Conservation (phyloP, 2,329 filamentous ascomycete genomes). For the Xylaria sp. region DNA sequence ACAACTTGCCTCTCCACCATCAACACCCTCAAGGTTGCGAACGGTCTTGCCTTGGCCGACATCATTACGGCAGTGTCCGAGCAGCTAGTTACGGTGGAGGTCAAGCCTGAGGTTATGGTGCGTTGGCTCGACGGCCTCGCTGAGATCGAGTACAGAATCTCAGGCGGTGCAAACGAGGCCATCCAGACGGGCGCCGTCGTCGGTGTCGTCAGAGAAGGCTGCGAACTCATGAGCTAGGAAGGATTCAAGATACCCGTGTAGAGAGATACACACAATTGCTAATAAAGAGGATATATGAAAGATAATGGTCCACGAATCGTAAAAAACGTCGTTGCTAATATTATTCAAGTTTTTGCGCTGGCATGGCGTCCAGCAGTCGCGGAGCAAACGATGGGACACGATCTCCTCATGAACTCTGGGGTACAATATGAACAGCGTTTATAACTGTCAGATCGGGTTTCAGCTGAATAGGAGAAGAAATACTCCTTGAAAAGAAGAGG, state of each 20-base stretch:
- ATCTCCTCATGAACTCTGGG: too few species aligned
- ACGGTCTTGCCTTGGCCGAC: slow-evolving; percentile 86
- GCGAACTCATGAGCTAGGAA: slow-evolving; percentile 56
- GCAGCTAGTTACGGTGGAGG: slow-evolving; percentile 75
- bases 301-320: neutral
- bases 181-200: slow-evolving; percentile 92
- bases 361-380: too few species aligned
- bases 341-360: too few species aligned
- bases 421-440: too few species aligned
- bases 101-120: slow-evolving; percentile 80
- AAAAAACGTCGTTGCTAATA: neutral
- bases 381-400: too few species aligned
- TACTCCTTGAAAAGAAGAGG: too few species aligned
- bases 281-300: slow-evolving; percentile 1
- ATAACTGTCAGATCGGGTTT: too few species aligned
- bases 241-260: slow-evolving; percentile 10
- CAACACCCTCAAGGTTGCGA: slow-evolving; percentile 76
- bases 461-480: too few species aligned
- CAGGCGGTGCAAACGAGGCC: slow-evolving; percentile 77
- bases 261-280: neutral
- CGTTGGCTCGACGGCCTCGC: slow-evolving; percentile 87
- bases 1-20: slow-evolving; percentile 84
- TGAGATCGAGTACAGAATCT: slow-evolving; percentile 86
- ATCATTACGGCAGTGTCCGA: slow-evolving; percentile 84
- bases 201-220: slow-evolving; percentile 79